phyloP scores from a whole-genome alignment of 139 green algal genomes.

The Chlamydomonas asymmetrica region DNA sequence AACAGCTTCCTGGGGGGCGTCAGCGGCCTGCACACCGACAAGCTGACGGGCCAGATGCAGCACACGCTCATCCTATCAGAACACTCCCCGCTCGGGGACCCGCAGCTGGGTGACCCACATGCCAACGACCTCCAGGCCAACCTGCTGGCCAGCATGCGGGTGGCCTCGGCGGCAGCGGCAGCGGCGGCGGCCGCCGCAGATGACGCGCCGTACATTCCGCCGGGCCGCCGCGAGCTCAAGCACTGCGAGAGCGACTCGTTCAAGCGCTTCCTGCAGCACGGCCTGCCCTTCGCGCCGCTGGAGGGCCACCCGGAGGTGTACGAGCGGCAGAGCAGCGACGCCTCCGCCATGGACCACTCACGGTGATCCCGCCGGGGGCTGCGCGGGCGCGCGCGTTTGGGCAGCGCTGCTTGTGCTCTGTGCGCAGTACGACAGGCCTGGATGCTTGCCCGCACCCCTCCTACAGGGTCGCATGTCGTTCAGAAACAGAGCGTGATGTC shows the following conservation, averaged over 20 bases:
- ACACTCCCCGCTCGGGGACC: too few species aligned
- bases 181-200: background rate
- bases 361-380: too few species aligned
- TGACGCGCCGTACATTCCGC: background rate
- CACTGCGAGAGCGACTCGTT: slow-evolving; percentile 31
- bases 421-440: too few species aligned
- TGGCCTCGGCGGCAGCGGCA: background rate
- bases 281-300: slow-evolving; percentile 21
- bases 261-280: slow-evolving; percentile 23
- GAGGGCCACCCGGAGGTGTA: slow-evolving; percentile 16
- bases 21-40: background rate
- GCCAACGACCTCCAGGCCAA: background rate
- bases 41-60: slow-evolving; percentile 28
- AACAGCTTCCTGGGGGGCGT: background rate
- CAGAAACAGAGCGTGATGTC: too few species aligned
- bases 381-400: too few species aligned
- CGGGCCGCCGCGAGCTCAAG: slow-evolving; percentile 18
- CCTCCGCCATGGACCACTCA: too few species aligned
- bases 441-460: too few species aligned
- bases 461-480: too few species aligned
- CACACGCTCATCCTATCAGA: slow-evolving; percentile 17
- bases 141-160: background rate
- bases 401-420: too few species aligned
- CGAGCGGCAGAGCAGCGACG: too few species aligned
- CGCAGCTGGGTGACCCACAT: too few species aligned